Conservation (phyloP, 2,329 filamentous ascomycete genomes). For the Alternaria longipes region DNA sequence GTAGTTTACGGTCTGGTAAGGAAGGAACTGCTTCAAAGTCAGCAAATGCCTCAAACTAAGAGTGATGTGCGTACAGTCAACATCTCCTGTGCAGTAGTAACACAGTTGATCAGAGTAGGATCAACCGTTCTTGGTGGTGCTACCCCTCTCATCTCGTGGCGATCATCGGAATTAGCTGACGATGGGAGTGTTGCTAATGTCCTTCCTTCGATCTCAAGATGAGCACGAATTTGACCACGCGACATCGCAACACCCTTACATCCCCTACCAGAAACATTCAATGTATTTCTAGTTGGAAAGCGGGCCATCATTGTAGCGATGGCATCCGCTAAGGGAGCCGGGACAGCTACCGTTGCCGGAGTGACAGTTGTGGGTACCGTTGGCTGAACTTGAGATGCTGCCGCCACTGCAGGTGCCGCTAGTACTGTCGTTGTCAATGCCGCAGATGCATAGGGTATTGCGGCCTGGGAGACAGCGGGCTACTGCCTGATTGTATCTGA, state of each 20-base stretch:
- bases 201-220: not conserved
- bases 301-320: not conserved
- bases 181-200: not conserved
- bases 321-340: not conserved
- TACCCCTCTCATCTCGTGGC: constrained; percentile 3
- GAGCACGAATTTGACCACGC: constrained; percentile 4
- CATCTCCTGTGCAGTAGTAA: not conserved
- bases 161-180: not conserved
- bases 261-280: not conserved
- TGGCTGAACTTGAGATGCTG: not conserved
- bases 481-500: not conserved
- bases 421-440: not conserved
- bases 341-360: not conserved
- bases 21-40: not conserved
- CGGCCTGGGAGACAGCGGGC: not conserved
- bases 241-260: constrained; percentile 1
- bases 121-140: constrained; percentile 3
- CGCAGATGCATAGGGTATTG: not conserved
- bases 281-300: not conserved
- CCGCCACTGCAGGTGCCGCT: not conserved
- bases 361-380: not conserved
- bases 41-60: not conserved
- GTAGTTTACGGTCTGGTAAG: not conserved
- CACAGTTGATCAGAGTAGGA: not conserved
- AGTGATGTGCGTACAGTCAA: not conserved